Conservation (phyloP, 108 stramenopile genomes). For the Nitzschia inconspicua region DNA sequence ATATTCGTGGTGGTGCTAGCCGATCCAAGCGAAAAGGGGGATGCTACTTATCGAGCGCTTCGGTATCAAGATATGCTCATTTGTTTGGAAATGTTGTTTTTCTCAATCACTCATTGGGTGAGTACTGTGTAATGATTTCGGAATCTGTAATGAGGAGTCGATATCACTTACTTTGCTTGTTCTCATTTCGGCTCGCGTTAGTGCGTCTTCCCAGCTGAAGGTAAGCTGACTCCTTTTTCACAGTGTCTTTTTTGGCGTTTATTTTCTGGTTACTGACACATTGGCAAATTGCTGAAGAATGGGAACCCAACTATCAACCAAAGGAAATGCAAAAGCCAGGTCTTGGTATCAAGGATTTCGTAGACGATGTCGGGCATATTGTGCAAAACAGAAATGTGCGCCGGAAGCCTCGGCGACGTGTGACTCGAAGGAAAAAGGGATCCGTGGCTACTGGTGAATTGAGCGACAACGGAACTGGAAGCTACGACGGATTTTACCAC, state of each 20-base stretch:
- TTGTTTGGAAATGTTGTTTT: constrained; percentile 90
- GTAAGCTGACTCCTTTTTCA: neutral
- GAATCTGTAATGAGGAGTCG: neutral
- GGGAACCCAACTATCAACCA: constrained; percentile 68
- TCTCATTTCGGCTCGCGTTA: neutral
- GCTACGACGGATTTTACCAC: constrained; percentile 17
- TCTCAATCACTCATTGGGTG: constrained; percentile 70
- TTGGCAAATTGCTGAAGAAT: constrained; percentile 33
- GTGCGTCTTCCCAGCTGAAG: constrained; percentile 83
- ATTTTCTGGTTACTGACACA: neutral
- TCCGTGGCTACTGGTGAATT: too few species aligned
- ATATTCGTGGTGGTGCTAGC: constrained; percentile 38
- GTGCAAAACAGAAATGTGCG: constrained; percentile 33
- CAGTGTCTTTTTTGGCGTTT: neutral
- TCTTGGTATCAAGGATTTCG: constrained; percentile 75
- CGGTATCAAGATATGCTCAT: constrained; percentile 82
- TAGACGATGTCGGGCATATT: constrained; percentile 58
- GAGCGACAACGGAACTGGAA: neutral
- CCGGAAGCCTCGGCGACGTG: constrained; percentile 14
- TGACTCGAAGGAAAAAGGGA: constrained; percentile 10
- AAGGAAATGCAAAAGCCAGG: constrained; percentile 39
- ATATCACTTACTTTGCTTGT: neutral
- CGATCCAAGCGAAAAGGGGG: constrained; percentile 17
- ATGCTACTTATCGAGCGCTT: constrained; percentile 39
- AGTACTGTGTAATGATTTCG: neutral